A percentile compares a stretch with the other conserved stretches of the same genome.
Conservation (phyloP, 768 basidiomycete genomes). For the Lactarius tabidus region DNA sequence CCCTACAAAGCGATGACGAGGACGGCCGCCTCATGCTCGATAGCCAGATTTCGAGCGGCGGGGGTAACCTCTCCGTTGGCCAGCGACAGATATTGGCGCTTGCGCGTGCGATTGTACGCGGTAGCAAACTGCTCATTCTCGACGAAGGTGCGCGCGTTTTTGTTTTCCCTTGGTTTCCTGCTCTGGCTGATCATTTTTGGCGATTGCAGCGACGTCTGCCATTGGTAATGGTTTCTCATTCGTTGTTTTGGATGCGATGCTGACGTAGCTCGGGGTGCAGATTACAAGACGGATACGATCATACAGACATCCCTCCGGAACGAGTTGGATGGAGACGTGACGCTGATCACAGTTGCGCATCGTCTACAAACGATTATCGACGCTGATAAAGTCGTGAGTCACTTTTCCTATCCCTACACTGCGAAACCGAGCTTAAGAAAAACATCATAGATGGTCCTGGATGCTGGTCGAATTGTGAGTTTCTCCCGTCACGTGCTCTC, state of each 20-base stretch:
- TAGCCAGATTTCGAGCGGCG: slow-evolving; percentile 42
- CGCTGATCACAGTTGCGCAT: slow-evolving; percentile 57
- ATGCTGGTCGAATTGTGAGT: slow-evolving; percentile 40
- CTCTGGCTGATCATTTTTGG: neutral
- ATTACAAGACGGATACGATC: slow-evolving; percentile 52
- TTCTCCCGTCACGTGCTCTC: too few species aligned
- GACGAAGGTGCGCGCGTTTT: slow-evolving; percentile 45
- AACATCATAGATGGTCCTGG: slow-evolving; percentile 39
- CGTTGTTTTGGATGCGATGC: neutral
- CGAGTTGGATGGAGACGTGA: slow-evolving; percentile 41
- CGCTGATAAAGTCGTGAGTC: slow-evolving; percentile 51
- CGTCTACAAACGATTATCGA: slow-evolving; percentile 57
- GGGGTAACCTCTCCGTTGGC: slow-evolving; percentile 50
- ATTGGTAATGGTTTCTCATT: slow-evolving; percentile 33
- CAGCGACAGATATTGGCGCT: slow-evolving; percentile 58
- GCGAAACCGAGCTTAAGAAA: neutral
- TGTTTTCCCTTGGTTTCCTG: neutral
- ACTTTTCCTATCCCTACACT: neutral
- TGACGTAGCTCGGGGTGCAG: slow-evolving; percentile 28
- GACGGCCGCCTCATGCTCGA: slow-evolving; percentile 42
- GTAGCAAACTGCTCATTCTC: slow-evolving; percentile 52
- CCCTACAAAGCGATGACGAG: slow-evolving; percentile 37
- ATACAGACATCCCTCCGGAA: slow-evolving; percentile 55
- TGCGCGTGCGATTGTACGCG: slow-evolving; percentile 54
- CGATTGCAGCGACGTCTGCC: slow-evolving; percentile 40